A percentile compares a stretch with the other conserved stretches of the same genome.
phyloP scores from a whole-genome alignment of 495 filamentous ascomycete genomes.

The Apodospora peruviana region DNA sequence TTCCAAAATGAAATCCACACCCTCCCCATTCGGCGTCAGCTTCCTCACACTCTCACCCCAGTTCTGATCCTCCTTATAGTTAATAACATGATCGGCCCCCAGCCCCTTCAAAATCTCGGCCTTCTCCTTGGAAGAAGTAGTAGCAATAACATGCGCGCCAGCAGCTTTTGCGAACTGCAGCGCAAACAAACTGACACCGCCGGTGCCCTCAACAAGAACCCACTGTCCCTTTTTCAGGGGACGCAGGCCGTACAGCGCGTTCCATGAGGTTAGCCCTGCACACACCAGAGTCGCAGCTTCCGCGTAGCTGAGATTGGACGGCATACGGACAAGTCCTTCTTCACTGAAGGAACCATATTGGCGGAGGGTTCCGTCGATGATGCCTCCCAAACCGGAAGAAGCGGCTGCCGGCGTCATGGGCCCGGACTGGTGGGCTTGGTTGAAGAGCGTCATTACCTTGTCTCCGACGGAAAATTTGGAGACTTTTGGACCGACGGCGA shows the following conservation, averaged over 20 bases:
- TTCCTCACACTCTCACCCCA: conserved; percentile 74
- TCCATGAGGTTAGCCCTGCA: conserved; percentile 77
- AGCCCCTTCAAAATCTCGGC: conserved; percentile 60
- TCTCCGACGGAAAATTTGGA: conserved; percentile 64
- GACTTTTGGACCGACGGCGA: conserved; percentile 63
- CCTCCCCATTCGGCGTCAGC: conserved; percentile 52
- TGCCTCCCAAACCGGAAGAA: conserved; percentile 62
- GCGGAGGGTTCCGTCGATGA: conserved; percentile 63
- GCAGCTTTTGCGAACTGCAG: conserved; percentile 82
- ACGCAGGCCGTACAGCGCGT: conserved; percentile 69
- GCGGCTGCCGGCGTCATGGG: conserved; percentile 37
- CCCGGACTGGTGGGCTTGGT: conserved; percentile 67
- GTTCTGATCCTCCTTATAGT: conserved; percentile 63
- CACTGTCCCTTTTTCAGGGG: conserved; percentile 60
- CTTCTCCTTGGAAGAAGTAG: conserved; percentile 66
- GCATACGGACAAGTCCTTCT: conserved; percentile 61
- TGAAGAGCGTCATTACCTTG: conserved; percentile 71
- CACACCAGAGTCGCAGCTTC: conserved; percentile 67
- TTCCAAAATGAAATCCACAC: conserved; percentile 69
- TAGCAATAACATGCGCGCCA: conserved; percentile 75
- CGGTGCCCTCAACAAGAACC: conserved; percentile 76
- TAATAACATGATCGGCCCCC: conserved; percentile 73
- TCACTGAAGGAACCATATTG: conserved; percentile 69
- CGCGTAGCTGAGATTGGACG: conserved; percentile 52
- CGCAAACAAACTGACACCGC: conserved; percentile 74